Evolutionary conservation across 192 early-diverging fungal species (phyloP), one percentile per base, ranked within the genome.

Genomic region (Coemansia furcata): DNA sequence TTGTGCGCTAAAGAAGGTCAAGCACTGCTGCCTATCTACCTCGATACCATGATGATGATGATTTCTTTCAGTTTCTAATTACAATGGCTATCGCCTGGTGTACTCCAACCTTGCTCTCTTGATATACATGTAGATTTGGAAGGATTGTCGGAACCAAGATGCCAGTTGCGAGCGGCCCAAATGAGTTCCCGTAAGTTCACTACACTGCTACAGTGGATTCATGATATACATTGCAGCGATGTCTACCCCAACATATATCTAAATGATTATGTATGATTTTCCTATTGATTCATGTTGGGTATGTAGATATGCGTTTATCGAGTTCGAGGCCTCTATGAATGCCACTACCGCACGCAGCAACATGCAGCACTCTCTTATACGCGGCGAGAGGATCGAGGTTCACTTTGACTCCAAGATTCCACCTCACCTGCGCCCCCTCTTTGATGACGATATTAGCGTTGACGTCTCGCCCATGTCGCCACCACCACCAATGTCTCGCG

Each of bases 361-460:
- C 40, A 57, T 82, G 62, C 67, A 73, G 33, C 64, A 74, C 36
- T 49, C 71, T 12, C 21, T 67, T 30, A 30, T 82, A 12, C 65
- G 64, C 14, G 68, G 68, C 14, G 33, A 66, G n/a, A 29, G 60
- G 15, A 61, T 82, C 26, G 74, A 76, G 17, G 79, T 82, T 8
- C 74, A 77, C 32, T 82, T 81, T 62, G 78, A 80, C 60, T 71
- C 69, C 30, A 80, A 69, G 58, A 72, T 80, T 21, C 78, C 78
- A 19, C 65, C 62, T 6, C 61, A 67, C 30, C 69, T 68, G 14
- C 54, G 54, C 30, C 54, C 54, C n/a, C 54, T 30, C 12, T 57
- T 57, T 33, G 54, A 57, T 35, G 54, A 57, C 54, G 30, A 57
- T 32, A 32, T 7, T 17, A 57, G 54, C 6, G 29, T 33, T 17